Conservation (phyloP, 148 eudicot genomes). For the Talinum fruticosum region DNA sequence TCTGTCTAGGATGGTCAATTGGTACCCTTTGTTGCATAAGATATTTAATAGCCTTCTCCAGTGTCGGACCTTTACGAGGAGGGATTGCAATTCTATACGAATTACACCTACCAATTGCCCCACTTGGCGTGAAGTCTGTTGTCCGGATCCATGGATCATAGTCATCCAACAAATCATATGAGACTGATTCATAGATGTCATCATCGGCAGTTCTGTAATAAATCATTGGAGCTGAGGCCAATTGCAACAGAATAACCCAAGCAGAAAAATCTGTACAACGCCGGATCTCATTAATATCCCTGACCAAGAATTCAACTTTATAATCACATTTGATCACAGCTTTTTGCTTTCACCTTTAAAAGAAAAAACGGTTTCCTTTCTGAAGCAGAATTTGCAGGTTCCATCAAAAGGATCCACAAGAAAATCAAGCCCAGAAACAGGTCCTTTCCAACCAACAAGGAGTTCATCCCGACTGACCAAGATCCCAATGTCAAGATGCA, state of each 20-base stretch:
- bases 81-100: constrained; percentile 48
- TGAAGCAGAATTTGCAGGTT: constrained; percentile 56
- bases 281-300: constrained; percentile 58
- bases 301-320: constrained; percentile 63
- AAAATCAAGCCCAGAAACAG: constrained; percentile 53
- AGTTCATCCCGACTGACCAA: constrained; percentile 51
- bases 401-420: constrained; percentile 74
- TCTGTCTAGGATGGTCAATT: constrained; percentile 10
- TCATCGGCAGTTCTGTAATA: constrained; percentile 87
- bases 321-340: constrained; percentile 62
- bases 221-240: constrained; percentile 63
- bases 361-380: constrained; percentile 50
- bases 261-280: constrained; percentile 34
- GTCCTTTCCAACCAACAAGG: constrained; percentile 72
- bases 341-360: constrained; percentile 37
- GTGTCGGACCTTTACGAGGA: constrained; percentile 53
- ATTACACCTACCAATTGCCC: constrained; percentile 73
- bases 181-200: constrained; percentile 56
- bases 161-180: constrained; percentile 76
- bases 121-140: constrained; percentile 63
- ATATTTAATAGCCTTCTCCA: constrained; percentile 50
- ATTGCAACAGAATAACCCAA: constrained; percentile 50
- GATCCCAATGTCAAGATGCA: constrained; percentile 52
- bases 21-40: constrained; percentile 47
- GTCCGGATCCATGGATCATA: constrained; percentile 97